Conservation (phyloP, 331 rosid species). For the Telfairia occidentalis region DNA sequence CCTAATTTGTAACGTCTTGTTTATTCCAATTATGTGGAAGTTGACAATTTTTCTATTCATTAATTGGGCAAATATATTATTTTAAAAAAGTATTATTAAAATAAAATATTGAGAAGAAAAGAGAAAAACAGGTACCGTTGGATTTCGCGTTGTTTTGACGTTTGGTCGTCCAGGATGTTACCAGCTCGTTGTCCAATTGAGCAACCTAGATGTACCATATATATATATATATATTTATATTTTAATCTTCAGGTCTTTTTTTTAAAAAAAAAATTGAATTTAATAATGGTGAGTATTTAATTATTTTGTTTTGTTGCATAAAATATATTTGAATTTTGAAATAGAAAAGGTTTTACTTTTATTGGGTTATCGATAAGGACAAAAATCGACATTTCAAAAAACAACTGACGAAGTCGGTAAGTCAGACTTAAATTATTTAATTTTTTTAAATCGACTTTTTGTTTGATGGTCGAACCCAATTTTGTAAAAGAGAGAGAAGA, state of each 20-base stretch:
- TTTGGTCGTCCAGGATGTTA: constrained; percentile 2
- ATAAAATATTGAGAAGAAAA: background rate
- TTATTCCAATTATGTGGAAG: background rate
- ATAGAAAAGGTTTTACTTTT: background rate
- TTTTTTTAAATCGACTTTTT: background rate
- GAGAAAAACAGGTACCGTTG: background rate
- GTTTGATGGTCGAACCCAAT: background rate
- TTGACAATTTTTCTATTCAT: background rate
- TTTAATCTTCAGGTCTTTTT: too few species aligned
- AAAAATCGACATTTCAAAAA: background rate
- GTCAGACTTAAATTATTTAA: background rate
- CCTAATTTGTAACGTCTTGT: too few species aligned
- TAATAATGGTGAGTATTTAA: background rate
- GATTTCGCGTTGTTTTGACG: background rate
- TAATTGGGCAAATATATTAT: background rate
- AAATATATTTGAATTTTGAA: constrained; percentile 3
- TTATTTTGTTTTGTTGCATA: background rate
- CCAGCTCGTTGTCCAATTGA: background rate
- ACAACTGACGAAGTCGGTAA: background rate
- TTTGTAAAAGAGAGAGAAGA: background rate
- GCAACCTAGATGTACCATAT: background rate
- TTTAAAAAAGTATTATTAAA: background rate
- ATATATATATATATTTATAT: background rate
- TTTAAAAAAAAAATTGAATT: background rate
- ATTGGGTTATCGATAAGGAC: background rate